Evolutionary conservation across 306 rosid species (phyloP), one percentile per base, ranked within the genome.

Genomic region (Inga oerstediana): DNA sequence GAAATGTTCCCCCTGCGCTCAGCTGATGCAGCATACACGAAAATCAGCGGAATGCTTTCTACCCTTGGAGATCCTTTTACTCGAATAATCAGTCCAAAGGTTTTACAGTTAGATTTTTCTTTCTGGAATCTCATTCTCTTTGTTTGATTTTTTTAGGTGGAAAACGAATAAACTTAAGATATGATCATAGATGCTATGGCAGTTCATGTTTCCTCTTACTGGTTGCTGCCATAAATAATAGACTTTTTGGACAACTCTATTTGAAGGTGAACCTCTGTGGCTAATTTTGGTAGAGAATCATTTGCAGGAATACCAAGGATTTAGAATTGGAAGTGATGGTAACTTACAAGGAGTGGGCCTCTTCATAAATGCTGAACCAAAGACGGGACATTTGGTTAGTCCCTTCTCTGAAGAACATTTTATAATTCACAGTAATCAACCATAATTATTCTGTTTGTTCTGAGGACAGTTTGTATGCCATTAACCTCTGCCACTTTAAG

Each of bases 1-100:
- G 99, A 96, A 85, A 96, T 96, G 93, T 96, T 96, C 89, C 97
- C 98, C 59, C 90, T 96, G 82, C 86, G 88, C 71, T 91, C 99
- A 14, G 94, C 93, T 0, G 99, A 96, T 85, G 98, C 94, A 43
- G 99, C 99, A 16, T 93, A 93, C 86, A 92, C 39, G 69, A 93
- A 96, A 87, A 84, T 96, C 90, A 87, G 99, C 66, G 98, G 94
- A 82, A 96, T 96, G 99, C 97, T 96, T 73, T 91, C 99, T 41
- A 96, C 99, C 24, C 99, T 96, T 64, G 99, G 99, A 65, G 99
- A 96, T 84, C 99, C 99, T 46, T 96, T 96, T 85, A 93, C 98
- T 15, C 89, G 97, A 82, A 93, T 96, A 64, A 91, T 96, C 83
- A 96, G 94, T 86, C 99, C 99, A 51, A 93, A 92, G 97, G 99